Evolutionary conservation across 2,329 filamentous ascomycete genomes (phyloP), one percentile per base, ranked within the genome.

Genomic region (Penicillium janthinellum): DNA sequence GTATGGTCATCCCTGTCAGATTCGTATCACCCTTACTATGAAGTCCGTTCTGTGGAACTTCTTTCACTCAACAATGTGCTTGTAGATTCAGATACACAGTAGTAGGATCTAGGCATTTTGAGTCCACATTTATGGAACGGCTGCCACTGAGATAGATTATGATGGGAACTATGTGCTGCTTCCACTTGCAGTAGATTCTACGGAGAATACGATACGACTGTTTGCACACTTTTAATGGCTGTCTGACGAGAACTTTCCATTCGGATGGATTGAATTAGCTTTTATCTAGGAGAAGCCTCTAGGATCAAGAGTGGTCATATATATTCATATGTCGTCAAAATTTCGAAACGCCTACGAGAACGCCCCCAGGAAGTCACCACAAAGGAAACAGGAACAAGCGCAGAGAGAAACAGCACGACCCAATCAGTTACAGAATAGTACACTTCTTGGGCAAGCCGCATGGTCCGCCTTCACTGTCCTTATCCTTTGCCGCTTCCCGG

Each of bases 401-500:
- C 64, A 58, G 60, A 62, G 57, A 54, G 35, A 15, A 45, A 50
- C 53, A 53, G 60, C 60, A 37, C 39, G 37, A 51, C 38, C 56
- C 53, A 55, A 66, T 79, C 41, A 55, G 65, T 79, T 78, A 91
- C 71, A 87, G 78, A 67, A 95, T 85, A 49, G 79, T 78, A 76
- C 91, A 95, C 72, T 93, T 93, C 54, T 81, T 79, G 35, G 91
- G 91, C 68, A 95, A 78, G 22, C 91, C 90, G 73, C 91, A 96
- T 48, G 89, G 90, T 0, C 90, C 76, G 71, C 88, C 85, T 39
- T 66, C 67, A 38, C 62, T 70, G 58, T 84, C 83, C 56, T 82
- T 78, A 59, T 84, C 77, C 63, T 84, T 74, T 54, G 78, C 48
- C 37, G 59, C 75, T 58, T 77, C 71, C 65, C 69, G 67, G 52